phyloP scores from a whole-genome alignment of 2,329 filamentous ascomycete genomes.

The Chrysoporthe puriensis region DNA sequence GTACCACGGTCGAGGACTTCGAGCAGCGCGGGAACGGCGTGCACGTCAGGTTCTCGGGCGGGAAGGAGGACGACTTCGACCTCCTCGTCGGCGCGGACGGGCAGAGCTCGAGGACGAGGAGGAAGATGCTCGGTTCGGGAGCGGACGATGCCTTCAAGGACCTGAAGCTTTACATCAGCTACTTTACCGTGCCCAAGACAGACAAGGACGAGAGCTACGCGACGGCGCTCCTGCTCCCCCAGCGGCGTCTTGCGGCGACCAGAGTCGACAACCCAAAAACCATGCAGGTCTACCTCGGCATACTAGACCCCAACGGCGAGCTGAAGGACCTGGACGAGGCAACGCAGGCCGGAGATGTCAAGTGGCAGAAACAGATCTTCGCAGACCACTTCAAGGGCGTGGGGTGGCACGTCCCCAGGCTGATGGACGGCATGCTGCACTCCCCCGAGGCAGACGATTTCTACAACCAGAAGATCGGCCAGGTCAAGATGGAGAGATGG shows the following conservation, averaged over 20 bases:
- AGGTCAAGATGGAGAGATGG: conserved; percentile 51
- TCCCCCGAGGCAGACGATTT: conserved; percentile 45
- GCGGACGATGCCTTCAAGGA: conserved; percentile 33
- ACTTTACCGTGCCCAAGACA: conserved; percentile 24
- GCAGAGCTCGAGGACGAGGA: conserved; percentile 50
- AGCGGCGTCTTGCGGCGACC: conserved; percentile 40
- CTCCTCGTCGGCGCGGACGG: conserved; percentile 60
- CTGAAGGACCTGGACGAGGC: conserved; percentile 17
- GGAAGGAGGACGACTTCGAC: conserved; percentile 48
- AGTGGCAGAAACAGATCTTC: conserved; percentile 22
- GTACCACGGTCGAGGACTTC: conserved; percentile 33
- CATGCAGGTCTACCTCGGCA: conserved; percentile 31
- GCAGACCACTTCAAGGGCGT: conserved; percentile 29
- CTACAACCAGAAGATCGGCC: conserved; percentile 48
- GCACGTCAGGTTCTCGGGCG: conserved; percentile 46
- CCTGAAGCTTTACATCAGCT: conserved; percentile 35
- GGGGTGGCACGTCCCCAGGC: conserved; percentile 49
- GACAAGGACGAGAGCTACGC: conserved; percentile 13
- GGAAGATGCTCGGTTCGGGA: conserved; percentile 41
- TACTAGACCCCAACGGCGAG: conserved; percentile 1
- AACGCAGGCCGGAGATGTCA: conserved; percentile 11
- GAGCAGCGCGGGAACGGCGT: conserved; percentile 35
- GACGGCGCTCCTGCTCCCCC: conserved; percentile 32
- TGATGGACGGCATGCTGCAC: conserved; percentile 46
- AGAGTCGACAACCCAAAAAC: conserved; percentile 43